Evolutionary conservation across 73 alveolate genomes (phyloP).

Genomic region (Tetrahymena thermophila): DNA sequence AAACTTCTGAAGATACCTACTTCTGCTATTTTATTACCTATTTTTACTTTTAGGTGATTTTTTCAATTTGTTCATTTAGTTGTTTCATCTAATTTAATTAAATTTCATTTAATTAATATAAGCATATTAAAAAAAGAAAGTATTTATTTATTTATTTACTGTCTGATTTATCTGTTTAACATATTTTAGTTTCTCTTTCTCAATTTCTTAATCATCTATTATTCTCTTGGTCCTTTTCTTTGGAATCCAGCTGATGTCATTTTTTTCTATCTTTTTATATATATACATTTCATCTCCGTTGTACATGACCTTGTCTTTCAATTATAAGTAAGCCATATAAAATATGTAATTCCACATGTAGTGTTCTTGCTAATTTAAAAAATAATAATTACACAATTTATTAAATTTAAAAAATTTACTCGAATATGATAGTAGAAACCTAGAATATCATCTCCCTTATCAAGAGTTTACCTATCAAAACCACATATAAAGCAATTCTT

Average conservation of each 20-base stretch:
- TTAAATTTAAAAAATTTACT: not conserved
- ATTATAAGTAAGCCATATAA: constrained; percentile 54
- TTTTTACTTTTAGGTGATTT: not conserved
- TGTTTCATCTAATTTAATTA: not conserved
- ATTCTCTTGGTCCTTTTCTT: constrained; percentile 12
- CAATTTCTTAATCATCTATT: constrained; percentile 12
- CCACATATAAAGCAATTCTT: constrained; percentile 66
- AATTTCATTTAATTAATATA: too few species aligned
- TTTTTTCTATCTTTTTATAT: constrained; percentile 47
- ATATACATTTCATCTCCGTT: constrained; percentile 62
- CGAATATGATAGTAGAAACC: constrained; percentile 58
- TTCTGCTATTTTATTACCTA: not conserved
- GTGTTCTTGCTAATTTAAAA: constrained; percentile 39
- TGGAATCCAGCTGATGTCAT: constrained; percentile 60
- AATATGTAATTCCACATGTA: constrained; percentile 55
- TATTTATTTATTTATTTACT: not conserved
- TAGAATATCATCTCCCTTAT: constrained; percentile 52
- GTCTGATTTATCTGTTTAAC: not conserved
- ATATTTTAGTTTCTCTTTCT: constrained; percentile 1
- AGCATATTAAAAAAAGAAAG: too few species aligned
- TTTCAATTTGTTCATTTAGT: not conserved
- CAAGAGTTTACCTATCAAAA: constrained; percentile 57
- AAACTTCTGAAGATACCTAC: not conserved
- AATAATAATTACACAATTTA: not conserved
- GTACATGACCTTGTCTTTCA: constrained; percentile 54